These are phyloP conservation scores for Pontederia crassipes DNA, from an alignment of 176 grass and related monocot species.

Conservation along the genomic window DNA sequence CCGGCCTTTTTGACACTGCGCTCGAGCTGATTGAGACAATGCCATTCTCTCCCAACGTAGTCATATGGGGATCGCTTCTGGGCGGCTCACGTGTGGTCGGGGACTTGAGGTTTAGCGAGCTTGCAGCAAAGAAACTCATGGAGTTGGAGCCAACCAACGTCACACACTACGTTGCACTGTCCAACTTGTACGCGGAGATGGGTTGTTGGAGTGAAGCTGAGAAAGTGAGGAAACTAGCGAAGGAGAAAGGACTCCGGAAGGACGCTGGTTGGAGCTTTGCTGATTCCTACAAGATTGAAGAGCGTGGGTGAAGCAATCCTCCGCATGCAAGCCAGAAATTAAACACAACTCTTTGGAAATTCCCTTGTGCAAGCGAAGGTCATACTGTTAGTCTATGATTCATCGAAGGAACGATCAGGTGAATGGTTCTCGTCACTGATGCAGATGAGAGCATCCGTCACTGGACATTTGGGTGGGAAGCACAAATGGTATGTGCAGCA, in stretches of 20 bases:
- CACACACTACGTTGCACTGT: conserved; percentile 49
- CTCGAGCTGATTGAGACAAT: conserved; percentile 38
- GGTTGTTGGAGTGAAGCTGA: conserved; percentile 64
- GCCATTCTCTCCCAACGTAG: conserved; percentile 40
- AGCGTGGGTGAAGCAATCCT: background rate
- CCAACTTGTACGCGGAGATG: conserved; percentile 50
- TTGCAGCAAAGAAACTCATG: conserved; percentile 34
- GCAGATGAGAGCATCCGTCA: conserved; percentile 44
- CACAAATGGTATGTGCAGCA: conserved; percentile 54
- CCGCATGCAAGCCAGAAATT: too few species aligned
- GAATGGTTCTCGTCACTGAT: conserved; percentile 64
- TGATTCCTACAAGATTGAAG: conserved; percentile 6
- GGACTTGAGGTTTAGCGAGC: conserved; percentile 36
- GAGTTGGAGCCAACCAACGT: conserved; percentile 62
- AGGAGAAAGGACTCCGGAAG: conserved; percentile 42
- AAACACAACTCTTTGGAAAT: too few species aligned
- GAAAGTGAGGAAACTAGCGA: conserved; percentile 39
- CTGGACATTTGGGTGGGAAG: conserved; percentile 61
- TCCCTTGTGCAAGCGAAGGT: too few species aligned
- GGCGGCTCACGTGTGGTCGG: conserved; percentile 31
- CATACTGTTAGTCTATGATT: background rate
- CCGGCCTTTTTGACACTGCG: conserved; percentile 41
- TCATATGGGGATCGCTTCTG: conserved; percentile 66
- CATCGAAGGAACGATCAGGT: too few species aligned
- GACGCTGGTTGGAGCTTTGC: conserved; percentile 53